Evolutionary conservation across 805 yeast genomes (phyloP).

Genomic region (Priceomyces melissophilus): DNA sequence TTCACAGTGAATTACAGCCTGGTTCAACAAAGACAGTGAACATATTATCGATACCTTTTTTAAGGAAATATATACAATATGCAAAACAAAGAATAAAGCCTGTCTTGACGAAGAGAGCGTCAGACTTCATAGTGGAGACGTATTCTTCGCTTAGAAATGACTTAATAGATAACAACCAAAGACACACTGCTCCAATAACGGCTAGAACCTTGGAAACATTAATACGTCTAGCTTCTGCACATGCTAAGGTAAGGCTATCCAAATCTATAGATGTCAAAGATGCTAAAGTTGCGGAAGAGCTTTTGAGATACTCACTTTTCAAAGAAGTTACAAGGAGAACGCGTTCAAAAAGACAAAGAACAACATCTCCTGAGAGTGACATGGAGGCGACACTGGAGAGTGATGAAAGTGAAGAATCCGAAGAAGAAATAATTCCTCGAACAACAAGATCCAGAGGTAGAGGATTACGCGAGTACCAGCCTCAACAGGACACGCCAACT

Average conservation of each 20-base stretch:
- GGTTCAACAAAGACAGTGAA: conserved; percentile 24
- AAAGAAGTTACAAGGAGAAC: conserved; percentile 57
- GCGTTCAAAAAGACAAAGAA: conserved; percentile 27
- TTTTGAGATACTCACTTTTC: conserved; percentile 82
- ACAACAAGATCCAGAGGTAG: conserved; percentile 18
- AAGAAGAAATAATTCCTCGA: conserved; percentile 15
- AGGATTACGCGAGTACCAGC: conserved; percentile 4
- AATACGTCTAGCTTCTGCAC: conserved; percentile 93
- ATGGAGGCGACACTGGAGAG: conserved; percentile 32
- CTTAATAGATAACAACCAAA: conserved; percentile 55
- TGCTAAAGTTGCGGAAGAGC: conserved; percentile 80
- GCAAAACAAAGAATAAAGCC: conserved; percentile 89
- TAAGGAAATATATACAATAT: conserved; percentile 89
- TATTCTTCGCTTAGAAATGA: conserved; percentile 83
- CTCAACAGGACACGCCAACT: conserved; percentile 10
- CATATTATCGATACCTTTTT: conserved; percentile 69
- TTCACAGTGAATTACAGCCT: conserved; percentile 70
- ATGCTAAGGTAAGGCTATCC: conserved; percentile 91
- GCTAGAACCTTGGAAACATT: conserved; percentile 97
- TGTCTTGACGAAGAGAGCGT: conserved; percentile 69
- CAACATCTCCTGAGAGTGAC: conserved; percentile 17
- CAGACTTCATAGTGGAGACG: conserved; percentile 73
- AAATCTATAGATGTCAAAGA: conserved; percentile 70
- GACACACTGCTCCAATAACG: conserved; percentile 88
- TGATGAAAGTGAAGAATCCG: conserved; percentile 27